A percentile compares a stretch with the other conserved stretches of the same genome.
Evolutionary conservation across 768 basidiomycete genomes (phyloP).

Genomic region (Kwoniella sp.): DNA sequence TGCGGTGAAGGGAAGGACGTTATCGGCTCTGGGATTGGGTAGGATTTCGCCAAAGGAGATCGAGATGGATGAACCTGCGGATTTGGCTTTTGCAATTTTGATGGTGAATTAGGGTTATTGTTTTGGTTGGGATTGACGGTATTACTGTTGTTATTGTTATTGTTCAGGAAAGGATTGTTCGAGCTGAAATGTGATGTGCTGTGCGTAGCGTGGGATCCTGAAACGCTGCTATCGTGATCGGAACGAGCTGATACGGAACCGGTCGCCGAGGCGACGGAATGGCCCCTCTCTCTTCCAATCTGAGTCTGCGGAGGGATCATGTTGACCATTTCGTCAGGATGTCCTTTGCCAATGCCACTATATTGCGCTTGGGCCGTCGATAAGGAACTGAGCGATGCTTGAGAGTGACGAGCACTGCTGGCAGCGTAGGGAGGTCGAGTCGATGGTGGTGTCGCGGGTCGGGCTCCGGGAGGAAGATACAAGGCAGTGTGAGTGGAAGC

Average conservation of each 20-base stretch:
- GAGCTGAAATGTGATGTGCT: constrained; percentile 11
- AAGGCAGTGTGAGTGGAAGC: constrained; percentile 22
- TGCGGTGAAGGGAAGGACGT: constrained; percentile 35
- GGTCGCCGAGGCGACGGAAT: constrained; percentile 18
- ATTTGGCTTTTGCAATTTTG: constrained; percentile 23
- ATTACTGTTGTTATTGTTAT: constrained; percentile 5
- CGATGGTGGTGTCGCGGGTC: constrained; percentile 46
- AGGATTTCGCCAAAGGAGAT: constrained; percentile 38
- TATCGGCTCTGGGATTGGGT: constrained; percentile 15
- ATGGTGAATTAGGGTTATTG: constrained; percentile 7
- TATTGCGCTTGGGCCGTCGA: constrained; percentile 27
- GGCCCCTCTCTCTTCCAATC: constrained; percentile 16
- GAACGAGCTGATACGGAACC: constrained; percentile 21
- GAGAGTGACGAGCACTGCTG: constrained; percentile 28
- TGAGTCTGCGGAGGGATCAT: not conserved
- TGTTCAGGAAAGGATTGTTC: constrained; percentile 12
- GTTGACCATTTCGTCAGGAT: constrained; percentile 6
- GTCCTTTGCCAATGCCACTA: not conserved
- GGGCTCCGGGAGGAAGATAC: constrained; percentile 48
- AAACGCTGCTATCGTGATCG: constrained; percentile 14
- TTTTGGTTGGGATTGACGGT: not conserved
- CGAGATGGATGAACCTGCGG: constrained; percentile 18
- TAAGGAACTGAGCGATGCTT: constrained; percentile 28
- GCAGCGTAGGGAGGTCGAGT: constrained; percentile 16
- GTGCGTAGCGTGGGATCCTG: constrained; percentile 8